These are phyloP conservation scores for Candida schatavii DNA, from an alignment of 805 yeast genomes.

Conservation along the genomic window DNA sequence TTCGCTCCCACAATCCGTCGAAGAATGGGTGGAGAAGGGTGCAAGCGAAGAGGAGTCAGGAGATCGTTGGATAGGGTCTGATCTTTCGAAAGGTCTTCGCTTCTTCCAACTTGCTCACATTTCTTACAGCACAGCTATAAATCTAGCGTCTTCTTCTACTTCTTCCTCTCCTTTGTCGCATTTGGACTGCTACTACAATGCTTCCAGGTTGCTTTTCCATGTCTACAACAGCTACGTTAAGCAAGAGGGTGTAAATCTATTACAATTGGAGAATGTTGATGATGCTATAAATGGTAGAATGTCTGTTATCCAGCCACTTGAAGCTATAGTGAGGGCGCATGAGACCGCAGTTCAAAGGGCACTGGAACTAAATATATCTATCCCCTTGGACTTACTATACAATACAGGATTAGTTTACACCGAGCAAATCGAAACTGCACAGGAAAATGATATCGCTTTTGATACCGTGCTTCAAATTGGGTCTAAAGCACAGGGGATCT, in stretches of 20 bases:
- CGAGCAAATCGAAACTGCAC: constrained; percentile 42
- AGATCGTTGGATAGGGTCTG: constrained; percentile 69
- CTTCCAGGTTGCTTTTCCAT: constrained; percentile 55
- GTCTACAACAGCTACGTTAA: constrained; percentile 52
- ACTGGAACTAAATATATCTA: constrained; percentile 5
- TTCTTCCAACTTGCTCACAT: constrained; percentile 60
- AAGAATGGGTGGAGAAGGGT: constrained; percentile 56
- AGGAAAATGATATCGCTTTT: constrained; percentile 17
- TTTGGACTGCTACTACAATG: constrained; percentile 56
- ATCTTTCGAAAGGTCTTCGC: constrained; percentile 59
- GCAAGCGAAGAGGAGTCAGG: constrained; percentile 69
- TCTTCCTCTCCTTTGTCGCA: constrained; percentile 5
- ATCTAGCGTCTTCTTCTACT: constrained; percentile 2
- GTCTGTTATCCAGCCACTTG: constrained; percentile 41
- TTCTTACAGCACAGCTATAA: constrained; percentile 39
- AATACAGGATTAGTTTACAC: constrained; percentile 47
- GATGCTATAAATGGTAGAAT: constrained; percentile 28
- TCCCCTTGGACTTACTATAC: constrained; percentile 44
- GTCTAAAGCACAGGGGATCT: constrained; percentile 15
- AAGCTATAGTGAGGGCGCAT: constrained; percentile 34
- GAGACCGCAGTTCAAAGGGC: constrained; percentile 31
- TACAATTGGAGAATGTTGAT: constrained; percentile 28
- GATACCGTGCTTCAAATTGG: constrained; percentile 15
- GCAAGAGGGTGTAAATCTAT: constrained; percentile 41
- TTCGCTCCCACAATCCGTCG: constrained; percentile 38